Evolutionary conservation across 106 monocot species (phyloP), one percentile per base, ranked within the genome.

Genomic region (Agapanthus africanus): DNA sequence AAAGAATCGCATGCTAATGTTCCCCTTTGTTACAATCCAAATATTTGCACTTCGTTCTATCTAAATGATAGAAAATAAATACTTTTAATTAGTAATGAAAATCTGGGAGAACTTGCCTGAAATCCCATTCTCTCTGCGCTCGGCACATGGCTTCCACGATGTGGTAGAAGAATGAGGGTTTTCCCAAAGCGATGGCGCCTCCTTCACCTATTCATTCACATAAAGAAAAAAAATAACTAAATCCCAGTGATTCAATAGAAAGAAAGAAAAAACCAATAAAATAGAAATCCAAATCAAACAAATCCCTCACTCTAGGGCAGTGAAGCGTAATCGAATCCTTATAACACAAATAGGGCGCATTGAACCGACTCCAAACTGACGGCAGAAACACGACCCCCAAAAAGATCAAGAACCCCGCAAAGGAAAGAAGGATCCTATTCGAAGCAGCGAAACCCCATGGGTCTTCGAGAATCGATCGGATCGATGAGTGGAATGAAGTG

Each of bases 121-220:
- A 42, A 93, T 61, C 38, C 72, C 84, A 76, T 90, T 78, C n/a
- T 69, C 60, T 3, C 71, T 84, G 23, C 79, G 84, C 72, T 91
- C 97, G 11, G 97, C 97, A 70, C 97, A 97, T 34, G 91, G 74
- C 52, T 92, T 97, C 97, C 97, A 97, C 14, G 92, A 91, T 6
- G 84, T 85, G 6, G 92, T 84, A 10, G 97, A 79, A 14, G 93
- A 76, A 23, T 87, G 65, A 14, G 97, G 89, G 79, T 93, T 99
- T 80, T 99, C 92, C 97, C 97, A 99, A 4, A 99, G 78, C 37
- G 97, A 99, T 33, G 82, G 73, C 35, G 77, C 54, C 74, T 85
- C 93, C 61, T 85, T 99, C 65, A 74, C 74, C 97, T 97, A 40
- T 40, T 13, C 30, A 19, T 68, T 22, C 28, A 79, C 21, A 69